Conservation (phyloP, 257 asterid species). For the Mentha longifolia region DNA sequence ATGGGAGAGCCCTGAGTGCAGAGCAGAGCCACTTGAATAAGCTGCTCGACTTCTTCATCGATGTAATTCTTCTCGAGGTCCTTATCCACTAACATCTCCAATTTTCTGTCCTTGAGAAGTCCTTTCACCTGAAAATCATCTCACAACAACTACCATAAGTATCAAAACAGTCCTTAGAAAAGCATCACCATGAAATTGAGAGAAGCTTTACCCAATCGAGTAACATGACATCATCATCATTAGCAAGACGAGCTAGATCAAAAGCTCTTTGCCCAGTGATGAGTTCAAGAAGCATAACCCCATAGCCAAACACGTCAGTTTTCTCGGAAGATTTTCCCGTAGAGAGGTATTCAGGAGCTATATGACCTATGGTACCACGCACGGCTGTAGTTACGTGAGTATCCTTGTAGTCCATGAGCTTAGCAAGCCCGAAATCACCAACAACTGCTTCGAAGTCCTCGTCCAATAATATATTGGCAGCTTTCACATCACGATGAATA, state of each 20-base stretch:
- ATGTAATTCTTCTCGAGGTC: slow-evolving; percentile 72
- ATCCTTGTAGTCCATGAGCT: slow-evolving; percentile 95
- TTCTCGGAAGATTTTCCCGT: slow-evolving; percentile 90
- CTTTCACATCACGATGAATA: slow-evolving; percentile 92
- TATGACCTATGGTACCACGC: slow-evolving; percentile 86
- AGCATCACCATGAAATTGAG: too few species aligned
- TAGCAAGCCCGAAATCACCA: slow-evolving; percentile 93
- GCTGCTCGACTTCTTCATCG: slow-evolving; percentile 81
- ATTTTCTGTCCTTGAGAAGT: slow-evolving; percentile 75
- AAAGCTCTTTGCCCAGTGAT: slow-evolving; percentile 91
- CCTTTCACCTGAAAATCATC: slow-evolving; percentile 68
- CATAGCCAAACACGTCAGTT: slow-evolving; percentile 91
- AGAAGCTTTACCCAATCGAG: slow-evolving; percentile 83
- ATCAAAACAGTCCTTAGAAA: not conserved
- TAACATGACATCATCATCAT: slow-evolving; percentile 88
- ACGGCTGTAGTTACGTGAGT: slow-evolving; percentile 94
- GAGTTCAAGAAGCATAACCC: slow-evolving; percentile 97
- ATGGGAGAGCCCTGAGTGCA: slow-evolving; percentile 74
- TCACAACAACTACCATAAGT: not conserved
- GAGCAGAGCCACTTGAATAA: slow-evolving; percentile 88
- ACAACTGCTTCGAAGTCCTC: slow-evolving; percentile 96
- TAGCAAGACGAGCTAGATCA: slow-evolving; percentile 92
- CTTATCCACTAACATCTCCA: slow-evolving; percentile 74
- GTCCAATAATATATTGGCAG: slow-evolving; percentile 81
- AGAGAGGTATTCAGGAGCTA: slow-evolving; percentile 85